These are phyloP conservation scores for Stylonectria norvegica DNA, from an alignment of 2,329 filamentous ascomycete genomes.

Conservation along the genomic window DNA sequence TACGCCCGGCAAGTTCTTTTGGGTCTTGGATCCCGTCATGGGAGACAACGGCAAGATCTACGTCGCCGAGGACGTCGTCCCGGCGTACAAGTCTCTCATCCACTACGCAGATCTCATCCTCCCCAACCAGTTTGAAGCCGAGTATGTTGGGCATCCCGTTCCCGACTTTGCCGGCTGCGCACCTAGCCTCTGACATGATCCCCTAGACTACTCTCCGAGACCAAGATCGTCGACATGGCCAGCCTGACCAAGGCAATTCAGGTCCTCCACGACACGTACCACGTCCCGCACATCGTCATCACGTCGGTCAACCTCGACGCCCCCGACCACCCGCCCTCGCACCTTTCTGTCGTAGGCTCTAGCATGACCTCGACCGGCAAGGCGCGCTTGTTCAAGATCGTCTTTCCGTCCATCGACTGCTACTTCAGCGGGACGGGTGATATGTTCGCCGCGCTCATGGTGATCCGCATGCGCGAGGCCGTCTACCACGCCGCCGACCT, in stretches of 20 bases:
- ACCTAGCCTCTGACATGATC: conserved; percentile 6
- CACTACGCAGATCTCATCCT: conserved; percentile 84
- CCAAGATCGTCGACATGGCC: conserved; percentile 72
- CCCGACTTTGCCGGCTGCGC: too few species aligned
- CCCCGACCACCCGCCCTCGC: conserved; percentile 45
- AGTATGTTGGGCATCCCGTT: conserved; percentile 57
- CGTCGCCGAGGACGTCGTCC: conserved; percentile 86
- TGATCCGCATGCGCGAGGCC: conserved; percentile 83
- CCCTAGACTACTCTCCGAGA: conserved; percentile 75
- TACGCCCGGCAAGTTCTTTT: conserved; percentile 80
- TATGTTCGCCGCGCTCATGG: conserved; percentile 93
- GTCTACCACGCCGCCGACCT: conserved; percentile 43
- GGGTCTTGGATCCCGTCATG: conserved; percentile 98
- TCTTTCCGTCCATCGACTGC: conserved; percentile 82
- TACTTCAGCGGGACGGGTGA: conserved; percentile 97
- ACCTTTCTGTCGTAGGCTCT: conserved; percentile 73
- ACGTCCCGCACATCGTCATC: conserved; percentile 84
- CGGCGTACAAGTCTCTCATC: conserved; percentile 79
- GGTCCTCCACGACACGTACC: conserved; percentile 70
- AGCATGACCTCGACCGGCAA: conserved; percentile 60
- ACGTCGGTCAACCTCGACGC: conserved; percentile 75
- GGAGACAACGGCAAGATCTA: conserved; percentile 92
- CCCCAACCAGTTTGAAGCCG: conserved; percentile 95
- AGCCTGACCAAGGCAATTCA: conserved; percentile 72
- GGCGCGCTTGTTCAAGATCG: conserved; percentile 83